Percentiles rank a stretch among this genome's conserved stretches.
Conservation (phyloP, 495 filamentous ascomycete species). For the Penicillium flavigenum region DNA sequence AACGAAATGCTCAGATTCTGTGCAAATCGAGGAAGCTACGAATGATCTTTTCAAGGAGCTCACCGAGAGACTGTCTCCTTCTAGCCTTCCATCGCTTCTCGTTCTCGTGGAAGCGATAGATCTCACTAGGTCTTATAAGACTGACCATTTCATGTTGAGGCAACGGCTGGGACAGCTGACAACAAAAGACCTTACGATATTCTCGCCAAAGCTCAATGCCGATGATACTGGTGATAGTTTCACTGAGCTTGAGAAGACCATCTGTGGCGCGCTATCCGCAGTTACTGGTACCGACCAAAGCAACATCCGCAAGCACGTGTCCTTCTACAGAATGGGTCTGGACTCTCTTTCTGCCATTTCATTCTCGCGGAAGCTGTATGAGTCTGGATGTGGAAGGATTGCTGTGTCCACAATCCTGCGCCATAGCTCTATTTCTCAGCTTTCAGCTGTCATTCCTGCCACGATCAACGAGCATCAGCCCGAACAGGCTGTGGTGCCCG, state of each 20-base stretch:
- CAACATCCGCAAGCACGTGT: slow-evolving; percentile 48
- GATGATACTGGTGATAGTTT: slow-evolving; percentile 30
- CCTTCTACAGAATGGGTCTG: slow-evolving; percentile 65
- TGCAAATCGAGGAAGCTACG: slow-evolving; percentile 20
- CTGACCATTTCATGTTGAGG: slow-evolving; percentile 52
- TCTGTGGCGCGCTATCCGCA: slow-evolving; percentile 51
- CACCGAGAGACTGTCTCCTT: slow-evolving; percentile 50
- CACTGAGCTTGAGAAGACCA: slow-evolving; percentile 38
- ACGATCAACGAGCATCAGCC: slow-evolving; percentile 10
- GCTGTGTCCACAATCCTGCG: slow-evolving; percentile 64
- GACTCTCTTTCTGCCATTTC: slow-evolving; percentile 81
- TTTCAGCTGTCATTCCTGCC: slow-evolving; percentile 43
- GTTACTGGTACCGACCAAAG: slow-evolving; percentile 45
- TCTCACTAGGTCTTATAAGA: slow-evolving; percentile 62
- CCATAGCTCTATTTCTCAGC: slow-evolving; percentile 56
- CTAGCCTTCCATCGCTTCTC: slow-evolving; percentile 68
- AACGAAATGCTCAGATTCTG: slow-evolving; percentile 5
- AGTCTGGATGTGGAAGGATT: slow-evolving; percentile 41
- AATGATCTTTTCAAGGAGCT: slow-evolving; percentile 44
- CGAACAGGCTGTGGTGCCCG: not conserved
- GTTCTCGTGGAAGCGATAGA: slow-evolving; percentile 66
- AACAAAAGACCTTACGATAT: slow-evolving; percentile 24
- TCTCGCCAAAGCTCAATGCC: slow-evolving; percentile 17
- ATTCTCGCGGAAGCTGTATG: slow-evolving; percentile 53
- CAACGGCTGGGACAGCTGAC: slow-evolving; percentile 29